These are phyloP conservation scores for Berberis vulgaris DNA, from an alignment of 164 flowering plant species.

Conservation along the genomic window DNA sequence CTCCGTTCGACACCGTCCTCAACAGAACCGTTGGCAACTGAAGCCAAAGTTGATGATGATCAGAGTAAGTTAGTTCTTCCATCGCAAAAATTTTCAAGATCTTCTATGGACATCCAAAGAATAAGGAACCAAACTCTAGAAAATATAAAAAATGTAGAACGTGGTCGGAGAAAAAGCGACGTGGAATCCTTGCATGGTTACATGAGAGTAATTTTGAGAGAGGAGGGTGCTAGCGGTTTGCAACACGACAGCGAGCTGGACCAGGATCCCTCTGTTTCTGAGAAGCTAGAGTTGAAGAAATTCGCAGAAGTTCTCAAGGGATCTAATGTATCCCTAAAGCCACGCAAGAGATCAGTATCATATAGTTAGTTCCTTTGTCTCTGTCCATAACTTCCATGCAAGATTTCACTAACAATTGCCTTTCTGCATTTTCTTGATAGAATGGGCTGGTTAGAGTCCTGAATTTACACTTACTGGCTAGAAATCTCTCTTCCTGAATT, in stretches of 20 bases:
- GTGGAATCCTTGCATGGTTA: conserved; percentile 13
- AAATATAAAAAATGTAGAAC: conserved; percentile 11
- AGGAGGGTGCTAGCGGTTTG: conserved; percentile 15
- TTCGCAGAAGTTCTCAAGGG: conserved; percentile 52
- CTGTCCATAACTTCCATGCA: background rate
- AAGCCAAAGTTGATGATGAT: conserved; percentile 13
- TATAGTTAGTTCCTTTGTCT: conserved; percentile 9
- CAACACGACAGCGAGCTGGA: conserved; percentile 11
- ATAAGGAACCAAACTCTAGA: conserved; percentile 17
- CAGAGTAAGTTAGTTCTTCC: conserved; percentile 7
- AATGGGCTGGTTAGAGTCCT: no score
- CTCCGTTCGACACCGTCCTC: conserved; percentile 9
- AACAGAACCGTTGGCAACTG: conserved; percentile 3
- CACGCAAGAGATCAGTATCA: conserved; percentile 29
- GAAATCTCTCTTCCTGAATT: no score
- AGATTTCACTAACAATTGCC: no score
- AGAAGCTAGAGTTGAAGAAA: conserved; percentile 46
- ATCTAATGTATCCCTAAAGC: conserved; percentile 14
- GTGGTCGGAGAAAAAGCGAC: conserved; percentile 24
- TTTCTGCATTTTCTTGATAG: no score
- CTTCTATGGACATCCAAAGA: conserved; percentile 32
- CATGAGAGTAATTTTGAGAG: conserved; percentile 16
- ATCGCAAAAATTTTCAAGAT: conserved; percentile 16
- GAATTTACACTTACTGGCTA: no score
- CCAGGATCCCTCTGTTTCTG: conserved; percentile 9